A percentile compares a stretch with the other conserved stretches of the same genome.
Evolutionary conservation across 202 grass and related monocot species (phyloP).

Genomic region (Carex sylvatica): DNA sequence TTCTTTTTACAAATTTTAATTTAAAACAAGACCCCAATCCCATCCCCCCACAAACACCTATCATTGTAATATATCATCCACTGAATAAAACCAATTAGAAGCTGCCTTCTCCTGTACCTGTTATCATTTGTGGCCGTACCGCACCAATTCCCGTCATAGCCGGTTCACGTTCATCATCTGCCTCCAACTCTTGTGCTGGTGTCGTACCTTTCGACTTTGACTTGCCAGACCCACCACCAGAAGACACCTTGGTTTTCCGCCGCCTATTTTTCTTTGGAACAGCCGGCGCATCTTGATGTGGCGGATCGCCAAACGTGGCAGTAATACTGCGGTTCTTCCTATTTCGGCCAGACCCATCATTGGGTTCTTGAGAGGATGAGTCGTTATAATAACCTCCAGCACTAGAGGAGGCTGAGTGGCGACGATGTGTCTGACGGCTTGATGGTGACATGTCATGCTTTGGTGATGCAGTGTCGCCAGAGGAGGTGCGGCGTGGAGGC

Average conservation of each 20-base stretch:
- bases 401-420: conserved; percentile 3
- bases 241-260: conserved; percentile 20
- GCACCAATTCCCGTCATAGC: conserved; percentile 13
- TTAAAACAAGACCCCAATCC: background rate
- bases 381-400: conserved; percentile 5
- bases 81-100: conserved; percentile 10
- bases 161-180: conserved; percentile 23
- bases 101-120: background rate
- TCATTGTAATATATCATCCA: background rate
- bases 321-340: conserved; percentile 41
- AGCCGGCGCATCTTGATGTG: conserved; percentile 34
- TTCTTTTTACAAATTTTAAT: conserved; percentile 18
- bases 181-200: conserved; percentile 24
- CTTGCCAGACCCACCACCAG: conserved; percentile 13
- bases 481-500: conserved; percentile 26
- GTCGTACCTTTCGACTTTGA: conserved; percentile 25
- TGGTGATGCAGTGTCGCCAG: conserved; percentile 7
- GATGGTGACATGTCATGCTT: background rate
- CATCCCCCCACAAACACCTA: background rate
- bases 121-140: background rate
- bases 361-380: conserved; percentile 19
- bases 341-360: conserved; percentile 36
- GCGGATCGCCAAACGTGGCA: conserved; percentile 30
- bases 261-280: conserved; percentile 24
- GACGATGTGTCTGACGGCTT: conserved; percentile 23